These are phyloP conservation scores for Fagus sylvatica DNA, from an alignment of 306 rosid genomes.

Conservation along the genomic window DNA sequence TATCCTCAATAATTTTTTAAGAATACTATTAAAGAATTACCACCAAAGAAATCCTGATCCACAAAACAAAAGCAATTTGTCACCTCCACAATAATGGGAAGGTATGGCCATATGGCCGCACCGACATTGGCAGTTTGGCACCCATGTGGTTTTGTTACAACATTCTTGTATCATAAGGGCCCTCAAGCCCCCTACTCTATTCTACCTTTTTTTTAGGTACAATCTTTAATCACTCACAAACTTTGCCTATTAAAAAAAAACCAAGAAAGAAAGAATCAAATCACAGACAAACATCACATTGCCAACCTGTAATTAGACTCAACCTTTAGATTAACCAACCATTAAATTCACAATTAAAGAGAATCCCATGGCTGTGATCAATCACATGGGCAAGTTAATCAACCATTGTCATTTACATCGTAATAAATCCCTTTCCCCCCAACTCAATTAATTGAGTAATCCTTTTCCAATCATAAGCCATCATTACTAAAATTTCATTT, in stretches of 20 bases:
- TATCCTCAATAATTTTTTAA: too few relatives aligned
- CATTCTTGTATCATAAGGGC: too few relatives aligned
- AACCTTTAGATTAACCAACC: not conserved
- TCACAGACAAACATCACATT: not conserved
- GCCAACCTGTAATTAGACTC: not conserved
- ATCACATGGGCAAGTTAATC: not conserved
- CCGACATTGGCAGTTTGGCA: too few relatives aligned
- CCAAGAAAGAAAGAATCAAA: not conserved
- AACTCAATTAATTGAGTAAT: not conserved
- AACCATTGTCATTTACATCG: too few relatives aligned
- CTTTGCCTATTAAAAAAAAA: not conserved
- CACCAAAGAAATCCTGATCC: too few relatives aligned
- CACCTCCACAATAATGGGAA: too few relatives aligned
- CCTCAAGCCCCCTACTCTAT: not conserved
- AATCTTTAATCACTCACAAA: not conserved
- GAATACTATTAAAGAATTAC: too few relatives aligned
- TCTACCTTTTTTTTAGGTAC: not conserved
- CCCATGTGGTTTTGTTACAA: too few relatives aligned
- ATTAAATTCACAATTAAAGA: not conserved
- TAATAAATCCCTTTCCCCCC: not conserved
- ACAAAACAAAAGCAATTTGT: too few relatives aligned
- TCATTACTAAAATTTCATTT: constrained; percentile 34
- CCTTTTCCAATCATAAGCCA: constrained; percentile 35
- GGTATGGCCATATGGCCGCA: too few relatives aligned
- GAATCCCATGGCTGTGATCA: constrained; percentile 10